Evolutionary conservation across 495 filamentous ascomycete genomes (phyloP).

Genomic region (Tetracladium marchalianum): DNA sequence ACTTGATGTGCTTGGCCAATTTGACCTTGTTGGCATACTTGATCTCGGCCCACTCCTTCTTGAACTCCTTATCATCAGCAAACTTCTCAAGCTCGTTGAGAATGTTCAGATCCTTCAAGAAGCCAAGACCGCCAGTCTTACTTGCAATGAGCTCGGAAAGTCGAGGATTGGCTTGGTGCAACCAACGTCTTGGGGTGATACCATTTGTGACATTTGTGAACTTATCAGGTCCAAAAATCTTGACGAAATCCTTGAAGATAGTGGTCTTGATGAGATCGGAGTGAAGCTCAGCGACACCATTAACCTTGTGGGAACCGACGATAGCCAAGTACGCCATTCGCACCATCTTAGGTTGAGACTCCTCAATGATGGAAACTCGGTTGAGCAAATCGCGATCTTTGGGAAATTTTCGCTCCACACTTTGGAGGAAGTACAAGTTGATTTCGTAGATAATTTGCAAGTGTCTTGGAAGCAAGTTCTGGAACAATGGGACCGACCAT

Average conservation of each 20-base stretch:
- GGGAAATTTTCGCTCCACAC: slow-evolving; percentile 81
- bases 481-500: slow-evolving; percentile 90
- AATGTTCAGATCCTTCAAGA: slow-evolving; percentile 78
- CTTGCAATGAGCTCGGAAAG: slow-evolving; percentile 86
- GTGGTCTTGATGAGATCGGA: slow-evolving; percentile 95
- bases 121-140: slow-evolving; percentile 73
- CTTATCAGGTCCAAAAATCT: slow-evolving; percentile 87
- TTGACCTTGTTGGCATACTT: slow-evolving; percentile 62
- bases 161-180: slow-evolving; percentile 93
- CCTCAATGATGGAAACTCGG: slow-evolving; percentile 92
- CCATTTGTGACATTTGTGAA: slow-evolving; percentile 99
- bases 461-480: slow-evolving; percentile 88
- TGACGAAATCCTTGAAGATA: slow-evolving; percentile 98
- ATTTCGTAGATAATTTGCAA: slow-evolving; percentile 98
- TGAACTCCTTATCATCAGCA: slow-evolving; percentile 79
- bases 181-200: slow-evolving; percentile 89
- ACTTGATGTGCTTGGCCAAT: slow-evolving; percentile 83
- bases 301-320: slow-evolving; percentile 98
- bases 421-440: slow-evolving; percentile 87
- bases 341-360: slow-evolving; percentile 94
- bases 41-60: slow-evolving; percentile 85
- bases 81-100: slow-evolving; percentile 73
- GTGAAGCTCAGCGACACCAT: slow-evolving; percentile 94
- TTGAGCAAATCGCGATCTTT: slow-evolving; percentile 75
- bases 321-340: slow-evolving; percentile 93